Percentiles rank a stretch among this genome's conserved stretches.
Conservation (phyloP, 1,284 basidiomycete species). For the Leccinum solheimii region DNA sequence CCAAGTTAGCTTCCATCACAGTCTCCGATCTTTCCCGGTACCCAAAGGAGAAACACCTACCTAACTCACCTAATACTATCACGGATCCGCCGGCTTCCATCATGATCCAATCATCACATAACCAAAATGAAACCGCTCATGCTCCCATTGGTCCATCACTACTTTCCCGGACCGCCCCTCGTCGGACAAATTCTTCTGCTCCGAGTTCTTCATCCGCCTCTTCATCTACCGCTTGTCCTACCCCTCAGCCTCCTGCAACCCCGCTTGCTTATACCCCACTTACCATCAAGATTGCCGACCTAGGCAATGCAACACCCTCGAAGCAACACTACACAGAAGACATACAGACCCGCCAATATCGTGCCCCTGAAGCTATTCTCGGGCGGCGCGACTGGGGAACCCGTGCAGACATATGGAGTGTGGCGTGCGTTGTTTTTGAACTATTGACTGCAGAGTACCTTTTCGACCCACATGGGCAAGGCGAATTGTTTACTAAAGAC, state of each 20-base stretch:
- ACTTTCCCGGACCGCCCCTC: slow-evolving; percentile 65
- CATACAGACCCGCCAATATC: slow-evolving; percentile 93
- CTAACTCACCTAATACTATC: background rate
- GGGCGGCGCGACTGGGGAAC: slow-evolving; percentile 86
- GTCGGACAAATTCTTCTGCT: slow-evolving; percentile 32
- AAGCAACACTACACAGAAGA: slow-evolving; percentile 89
- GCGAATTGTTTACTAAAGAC: slow-evolving; percentile 85
- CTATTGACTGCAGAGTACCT: slow-evolving; percentile 85
- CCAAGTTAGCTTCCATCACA: slow-evolving; percentile 40
- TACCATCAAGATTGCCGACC: slow-evolving; percentile 89
- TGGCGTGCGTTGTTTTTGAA: slow-evolving; percentile 86
- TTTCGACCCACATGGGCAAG: slow-evolving; percentile 85
- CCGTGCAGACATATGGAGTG: slow-evolving; percentile 86
- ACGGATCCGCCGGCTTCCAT: slow-evolving; percentile 21
- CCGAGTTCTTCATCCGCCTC: slow-evolving; percentile 23
- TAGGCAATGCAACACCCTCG: slow-evolving; percentile 84
- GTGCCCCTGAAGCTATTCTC: slow-evolving; percentile 88
- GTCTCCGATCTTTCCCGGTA: slow-evolving; percentile 26
- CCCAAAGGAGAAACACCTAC: slow-evolving; percentile 6
- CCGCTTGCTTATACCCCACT: slow-evolving; percentile 46
- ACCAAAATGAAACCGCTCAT: slow-evolving; percentile 23
- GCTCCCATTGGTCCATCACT: slow-evolving; percentile 51
- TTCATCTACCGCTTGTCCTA: slow-evolving; percentile 27
- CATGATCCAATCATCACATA: slow-evolving; percentile 28
- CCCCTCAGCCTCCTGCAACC: slow-evolving; percentile 29